phyloP scores from a whole-genome alignment of 305 asterid species.

The Petunia hybrid region DNA sequence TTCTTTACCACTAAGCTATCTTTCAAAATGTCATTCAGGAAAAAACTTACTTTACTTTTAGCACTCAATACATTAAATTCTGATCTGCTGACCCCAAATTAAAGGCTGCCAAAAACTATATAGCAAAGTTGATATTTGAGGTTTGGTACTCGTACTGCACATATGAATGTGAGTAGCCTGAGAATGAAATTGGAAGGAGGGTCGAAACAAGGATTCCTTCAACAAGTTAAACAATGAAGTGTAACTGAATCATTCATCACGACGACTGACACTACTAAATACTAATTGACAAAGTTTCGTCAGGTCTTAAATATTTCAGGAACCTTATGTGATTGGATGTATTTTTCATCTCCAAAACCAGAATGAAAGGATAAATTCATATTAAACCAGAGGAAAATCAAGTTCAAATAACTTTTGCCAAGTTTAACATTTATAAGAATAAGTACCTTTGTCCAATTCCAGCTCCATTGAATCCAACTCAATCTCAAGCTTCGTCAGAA shows the following conservation, averaged over 20 bases:
- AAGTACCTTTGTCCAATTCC: constrained; percentile 86
- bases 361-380: constrained; percentile 15
- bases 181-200: constrained; percentile 3
- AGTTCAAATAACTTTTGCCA: background rate
- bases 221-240: background rate
- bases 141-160: constrained; percentile 8
- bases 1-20: background rate
- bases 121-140: background rate
- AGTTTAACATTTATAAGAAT: background rate
- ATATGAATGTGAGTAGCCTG: constrained; percentile 16
- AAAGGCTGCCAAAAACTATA: background rate
- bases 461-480: constrained; percentile 87
- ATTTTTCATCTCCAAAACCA: constrained; percentile 6
- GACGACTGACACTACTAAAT: background rate
- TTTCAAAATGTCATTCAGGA: constrained; percentile 7
- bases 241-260: background rate
- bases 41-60: background rate
- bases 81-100: background rate
- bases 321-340: background rate
- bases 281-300: background rate
- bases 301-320: background rate
- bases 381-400: background rate
- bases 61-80: background rate
- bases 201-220: constrained; percentile 5
- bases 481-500: constrained; percentile 86